phyloP scores from a whole-genome alignment of 441 rosid species.

The Biscutella auriculata region DNA sequence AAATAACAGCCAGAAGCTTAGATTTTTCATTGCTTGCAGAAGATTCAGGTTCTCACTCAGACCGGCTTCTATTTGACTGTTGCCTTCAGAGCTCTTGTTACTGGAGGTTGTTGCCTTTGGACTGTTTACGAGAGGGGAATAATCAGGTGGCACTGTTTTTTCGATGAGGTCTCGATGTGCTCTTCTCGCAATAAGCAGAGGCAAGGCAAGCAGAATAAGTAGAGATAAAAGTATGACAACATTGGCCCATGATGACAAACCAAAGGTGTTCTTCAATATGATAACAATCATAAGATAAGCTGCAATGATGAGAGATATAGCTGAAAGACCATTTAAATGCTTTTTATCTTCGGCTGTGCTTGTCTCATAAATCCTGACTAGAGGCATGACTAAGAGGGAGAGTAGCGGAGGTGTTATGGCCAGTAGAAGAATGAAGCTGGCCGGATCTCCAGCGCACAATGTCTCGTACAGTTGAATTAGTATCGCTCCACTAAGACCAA shows the following conservation, averaged over 20 bases:
- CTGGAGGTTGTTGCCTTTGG: slow-evolving; percentile 18
- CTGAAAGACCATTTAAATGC: slow-evolving; percentile 44
- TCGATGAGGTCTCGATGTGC: slow-evolving; percentile 22
- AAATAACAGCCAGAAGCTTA: slow-evolving; percentile 55
- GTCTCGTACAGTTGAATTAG: slow-evolving; percentile 56
- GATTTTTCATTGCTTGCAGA: slow-evolving; percentile 34
- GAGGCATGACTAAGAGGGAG: slow-evolving; percentile 44
- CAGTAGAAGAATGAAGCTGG: slow-evolving; percentile 42
- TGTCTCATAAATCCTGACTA: slow-evolving; percentile 36
- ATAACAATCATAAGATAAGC: slow-evolving; percentile 51
- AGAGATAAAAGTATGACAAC: slow-evolving; percentile 30
- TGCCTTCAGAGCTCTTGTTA: slow-evolving; percentile 14
- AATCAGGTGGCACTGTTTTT: slow-evolving; percentile 12
- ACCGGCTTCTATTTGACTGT: slow-evolving; percentile 4
- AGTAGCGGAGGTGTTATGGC: slow-evolving; percentile 40
- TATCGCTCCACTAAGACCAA: slow-evolving; percentile 68
- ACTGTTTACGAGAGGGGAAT: slow-evolving; percentile 21
- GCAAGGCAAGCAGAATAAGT: slow-evolving; percentile 38
- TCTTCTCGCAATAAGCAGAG: slow-evolving; percentile 34
- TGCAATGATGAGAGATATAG: slow-evolving; percentile 40
- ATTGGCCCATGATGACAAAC: slow-evolving; percentile 22
- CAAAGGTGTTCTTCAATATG: slow-evolving; percentile 37
- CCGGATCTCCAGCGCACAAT: slow-evolving; percentile 36
- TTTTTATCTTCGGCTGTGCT: slow-evolving; percentile 37
- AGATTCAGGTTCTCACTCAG: slow-evolving; percentile 27